Evolutionary conservation across 352 stramenopile species (phyloP).

Genomic region (Phytophthora ramorum): DNA sequence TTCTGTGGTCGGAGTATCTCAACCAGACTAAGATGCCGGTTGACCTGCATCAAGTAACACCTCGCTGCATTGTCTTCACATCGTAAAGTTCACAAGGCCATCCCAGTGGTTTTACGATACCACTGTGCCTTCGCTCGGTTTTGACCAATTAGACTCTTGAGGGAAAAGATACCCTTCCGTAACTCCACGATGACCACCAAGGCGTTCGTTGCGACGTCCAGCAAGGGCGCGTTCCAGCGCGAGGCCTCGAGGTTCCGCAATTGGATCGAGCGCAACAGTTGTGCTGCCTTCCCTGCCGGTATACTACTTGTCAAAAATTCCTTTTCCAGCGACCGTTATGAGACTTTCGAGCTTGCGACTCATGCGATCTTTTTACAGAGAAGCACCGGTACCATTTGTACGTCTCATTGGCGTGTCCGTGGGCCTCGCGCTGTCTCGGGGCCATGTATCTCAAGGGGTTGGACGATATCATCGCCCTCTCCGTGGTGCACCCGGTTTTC

Average conservation of each 20-base stretch:
- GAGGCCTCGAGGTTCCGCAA: conserved; percentile 41
- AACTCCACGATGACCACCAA: conserved; percentile 29
- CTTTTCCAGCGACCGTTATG: conserved; percentile 2
- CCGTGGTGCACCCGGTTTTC: conserved; percentile 80
- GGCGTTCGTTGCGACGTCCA: conserved; percentile 30
- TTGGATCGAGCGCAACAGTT: conserved; percentile 37
- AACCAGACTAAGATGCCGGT: conserved; percentile 17
- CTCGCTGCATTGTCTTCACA: too few species aligned
- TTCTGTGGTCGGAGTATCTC: not conserved
- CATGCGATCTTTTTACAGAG: conserved; percentile 23
- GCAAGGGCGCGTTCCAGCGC: conserved; percentile 41
- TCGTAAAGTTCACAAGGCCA: not conserved
- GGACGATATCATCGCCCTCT: conserved; percentile 88
- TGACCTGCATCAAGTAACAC: conserved; percentile 6
- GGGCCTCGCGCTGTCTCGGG: conserved; percentile 59
- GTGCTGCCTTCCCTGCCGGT: conserved; percentile 35
- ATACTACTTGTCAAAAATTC: conserved; percentile 1
- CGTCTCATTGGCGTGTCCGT: conserved; percentile 92
- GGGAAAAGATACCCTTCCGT: not conserved
- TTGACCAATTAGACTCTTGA: conserved; percentile 22
- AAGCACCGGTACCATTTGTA: conserved; percentile 90
- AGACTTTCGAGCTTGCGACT: conserved; percentile 16
- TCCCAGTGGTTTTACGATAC: too few species aligned
- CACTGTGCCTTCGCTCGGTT: not conserved
- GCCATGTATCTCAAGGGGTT: conserved; percentile 91